These are phyloP conservation scores for Phytophthora europaea DNA, from an alignment of 352 stramenopile species.

Conservation along the genomic window DNA sequence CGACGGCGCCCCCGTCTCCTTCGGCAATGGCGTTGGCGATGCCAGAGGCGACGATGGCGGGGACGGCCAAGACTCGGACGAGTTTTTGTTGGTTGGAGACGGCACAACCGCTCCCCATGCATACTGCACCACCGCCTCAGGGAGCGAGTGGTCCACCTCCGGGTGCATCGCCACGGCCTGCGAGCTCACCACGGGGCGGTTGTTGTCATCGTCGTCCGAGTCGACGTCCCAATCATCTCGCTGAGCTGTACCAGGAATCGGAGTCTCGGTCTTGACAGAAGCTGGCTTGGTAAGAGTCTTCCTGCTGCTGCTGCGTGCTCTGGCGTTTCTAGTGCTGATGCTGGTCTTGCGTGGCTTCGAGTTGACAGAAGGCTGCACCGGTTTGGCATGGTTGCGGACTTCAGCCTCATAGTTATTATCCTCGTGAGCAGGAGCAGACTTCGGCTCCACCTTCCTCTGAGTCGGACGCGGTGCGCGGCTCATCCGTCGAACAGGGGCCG, in stretches of 20 bases:
- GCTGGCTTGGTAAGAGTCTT: constrained; percentile 4
- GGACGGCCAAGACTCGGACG: constrained; percentile 25
- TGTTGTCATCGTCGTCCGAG: constrained; percentile 17
- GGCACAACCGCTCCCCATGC: constrained; percentile 39
- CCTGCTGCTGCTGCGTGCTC: constrained; percentile 14
- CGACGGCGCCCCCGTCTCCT: constrained; percentile 19
- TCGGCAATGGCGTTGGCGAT: constrained; percentile 24
- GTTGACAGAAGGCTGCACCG: constrained; percentile 14
- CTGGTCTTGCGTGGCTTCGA: constrained; percentile 5
- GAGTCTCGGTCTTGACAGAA: constrained; percentile 3
- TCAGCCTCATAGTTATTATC: constrained; percentile 29
- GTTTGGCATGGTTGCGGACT: constrained; percentile 23
- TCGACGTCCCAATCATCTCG: constrained; percentile 36
- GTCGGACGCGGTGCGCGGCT: constrained; percentile 7
- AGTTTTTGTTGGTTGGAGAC: constrained; percentile 26
- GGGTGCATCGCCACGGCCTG: constrained; percentile 12
- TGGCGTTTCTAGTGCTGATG: constrained; percentile 11
- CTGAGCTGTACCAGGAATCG: constrained; percentile 11
- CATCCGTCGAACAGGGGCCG: constrained; percentile 11
- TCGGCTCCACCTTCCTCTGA: constrained; percentile 29
- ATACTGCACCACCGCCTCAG: constrained; percentile 45
- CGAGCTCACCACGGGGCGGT: constrained; percentile 23
- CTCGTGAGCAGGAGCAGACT: constrained; percentile 15
- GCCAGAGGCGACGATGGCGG: constrained; percentile 33
- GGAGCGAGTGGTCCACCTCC: constrained; percentile 31